Evolutionary conservation across 73 alveolate genomes (phyloP).

Genomic region (Uronychia binucleata): DNA sequence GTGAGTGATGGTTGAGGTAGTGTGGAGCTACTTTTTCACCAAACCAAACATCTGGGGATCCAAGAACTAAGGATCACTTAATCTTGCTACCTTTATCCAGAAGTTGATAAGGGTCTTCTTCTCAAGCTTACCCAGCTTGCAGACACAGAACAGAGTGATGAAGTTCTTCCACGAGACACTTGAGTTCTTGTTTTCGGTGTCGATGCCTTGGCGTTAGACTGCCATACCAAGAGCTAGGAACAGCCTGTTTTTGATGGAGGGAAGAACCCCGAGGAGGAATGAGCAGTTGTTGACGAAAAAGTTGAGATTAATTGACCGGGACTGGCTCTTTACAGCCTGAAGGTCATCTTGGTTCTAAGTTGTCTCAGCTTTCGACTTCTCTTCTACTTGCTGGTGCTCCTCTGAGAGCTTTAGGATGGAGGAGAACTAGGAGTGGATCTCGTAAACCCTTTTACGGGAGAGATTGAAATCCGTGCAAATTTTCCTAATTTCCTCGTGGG

Average conservation of each 20-base stretch:
- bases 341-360: neutral
- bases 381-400: neutral
- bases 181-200: slow-evolving; percentile 28
- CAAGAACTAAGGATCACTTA: slow-evolving; percentile 20
- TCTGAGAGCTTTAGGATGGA: slow-evolving; percentile 31
- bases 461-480: slow-evolving; percentile 5
- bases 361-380: neutral
- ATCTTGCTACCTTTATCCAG: slow-evolving; percentile 33
- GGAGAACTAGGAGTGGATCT: slow-evolving; percentile 29
- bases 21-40: slow-evolving; percentile 14
- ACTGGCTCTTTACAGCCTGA: neutral
- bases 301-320: slow-evolving; percentile 19
- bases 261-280: slow-evolving; percentile 31
- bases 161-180: slow-evolving; percentile 23
- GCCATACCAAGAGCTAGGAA: slow-evolving; percentile 19
- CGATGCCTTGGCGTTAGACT: slow-evolving; percentile 13
- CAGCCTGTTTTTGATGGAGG: slow-evolving; percentile 17
- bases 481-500: neutral
- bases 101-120: slow-evolving; percentile 28
- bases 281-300: slow-evolving; percentile 44
- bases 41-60: slow-evolving; percentile 32
- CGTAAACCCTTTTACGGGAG: slow-evolving; percentile 43
- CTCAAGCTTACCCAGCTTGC: slow-evolving; percentile 44
- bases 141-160: slow-evolving; percentile 43
- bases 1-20: slow-evolving; percentile 3